These are phyloP conservation scores for Suhomyces xylopsoci DNA, from an alignment of 805 yeast species.

Conservation along the genomic window DNA sequence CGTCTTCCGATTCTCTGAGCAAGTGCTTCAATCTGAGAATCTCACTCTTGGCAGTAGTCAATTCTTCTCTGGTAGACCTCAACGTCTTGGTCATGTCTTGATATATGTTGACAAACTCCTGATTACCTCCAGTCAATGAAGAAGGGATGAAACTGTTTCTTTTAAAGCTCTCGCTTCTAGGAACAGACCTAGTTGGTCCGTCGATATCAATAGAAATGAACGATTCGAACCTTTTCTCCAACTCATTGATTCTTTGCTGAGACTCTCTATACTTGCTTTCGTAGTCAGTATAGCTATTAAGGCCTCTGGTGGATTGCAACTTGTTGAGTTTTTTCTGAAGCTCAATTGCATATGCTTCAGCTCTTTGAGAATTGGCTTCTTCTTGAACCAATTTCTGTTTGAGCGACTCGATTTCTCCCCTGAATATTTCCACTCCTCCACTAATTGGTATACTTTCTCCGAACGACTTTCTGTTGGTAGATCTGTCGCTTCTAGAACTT, in stretches of 20 bases:
- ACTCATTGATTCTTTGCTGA: constrained; percentile 29
- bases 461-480: constrained; percentile 28
- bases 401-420: constrained; percentile 47
- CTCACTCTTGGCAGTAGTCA: constrained; percentile 39
- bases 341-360: constrained; percentile 48
- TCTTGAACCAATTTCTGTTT: constrained; percentile 51
- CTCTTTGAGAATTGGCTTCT: constrained; percentile 47
- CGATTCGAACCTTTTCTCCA: constrained; percentile 28
- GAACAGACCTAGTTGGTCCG: constrained; percentile 10
- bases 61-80: constrained; percentile 42
- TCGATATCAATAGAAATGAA: constrained; percentile 15
- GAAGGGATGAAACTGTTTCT: constrained; percentile 20
- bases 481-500: constrained; percentile 36
- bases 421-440: constrained; percentile 12
- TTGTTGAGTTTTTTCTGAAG: constrained; percentile 42
- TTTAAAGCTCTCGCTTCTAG: constrained; percentile 35
- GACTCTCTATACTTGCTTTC: constrained; percentile 36
- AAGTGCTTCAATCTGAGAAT: constrained; percentile 39
- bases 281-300: constrained; percentile 31
- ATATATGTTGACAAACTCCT: constrained; percentile 48
- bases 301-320: constrained; percentile 39
- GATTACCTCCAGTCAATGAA: constrained; percentile 28
- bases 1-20: constrained; percentile 43
- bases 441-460: constrained; percentile 24
- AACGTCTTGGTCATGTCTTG: constrained; percentile 49